These are phyloP conservation scores for Gossypium gossypioides DNA, from an alignment of 441 rosid genomes.

Conservation along the genomic window DNA sequence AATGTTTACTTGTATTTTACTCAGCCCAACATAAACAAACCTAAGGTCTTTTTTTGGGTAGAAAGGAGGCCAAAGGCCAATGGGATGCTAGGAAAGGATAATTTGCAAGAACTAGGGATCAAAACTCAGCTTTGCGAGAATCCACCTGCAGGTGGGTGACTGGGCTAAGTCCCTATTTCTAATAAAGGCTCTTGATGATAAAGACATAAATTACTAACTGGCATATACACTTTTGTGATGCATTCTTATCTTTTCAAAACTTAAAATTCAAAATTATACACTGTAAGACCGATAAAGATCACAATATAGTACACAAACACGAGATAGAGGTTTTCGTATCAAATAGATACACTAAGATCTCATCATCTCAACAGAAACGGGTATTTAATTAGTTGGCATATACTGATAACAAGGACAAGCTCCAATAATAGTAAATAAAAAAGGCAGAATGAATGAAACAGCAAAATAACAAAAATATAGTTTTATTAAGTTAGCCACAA, in stretches of 20 bases:
- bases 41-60: background rate
- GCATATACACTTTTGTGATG: background rate
- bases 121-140: background rate
- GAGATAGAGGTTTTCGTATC: background rate
- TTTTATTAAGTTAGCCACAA: background rate
- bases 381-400: background rate
- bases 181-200: constrained; percentile 3
- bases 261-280: background rate
- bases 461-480: background rate
- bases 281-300: background rate
- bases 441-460: background rate
- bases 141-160: background rate
- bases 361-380: background rate
- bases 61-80: background rate
- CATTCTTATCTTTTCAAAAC: background rate
- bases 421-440: background rate
- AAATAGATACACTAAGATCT: background rate
- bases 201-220: background rate
- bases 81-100: background rate
- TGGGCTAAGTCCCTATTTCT: background rate
- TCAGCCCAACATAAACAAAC: background rate
- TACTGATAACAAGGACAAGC: background rate
- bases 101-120: background rate
- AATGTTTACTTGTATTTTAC: background rate
- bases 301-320: background rate